Evolutionary conservation across 441 rosid species (phyloP), one percentile per base, ranked within the genome.

Genomic region (Croton setiger): DNA sequence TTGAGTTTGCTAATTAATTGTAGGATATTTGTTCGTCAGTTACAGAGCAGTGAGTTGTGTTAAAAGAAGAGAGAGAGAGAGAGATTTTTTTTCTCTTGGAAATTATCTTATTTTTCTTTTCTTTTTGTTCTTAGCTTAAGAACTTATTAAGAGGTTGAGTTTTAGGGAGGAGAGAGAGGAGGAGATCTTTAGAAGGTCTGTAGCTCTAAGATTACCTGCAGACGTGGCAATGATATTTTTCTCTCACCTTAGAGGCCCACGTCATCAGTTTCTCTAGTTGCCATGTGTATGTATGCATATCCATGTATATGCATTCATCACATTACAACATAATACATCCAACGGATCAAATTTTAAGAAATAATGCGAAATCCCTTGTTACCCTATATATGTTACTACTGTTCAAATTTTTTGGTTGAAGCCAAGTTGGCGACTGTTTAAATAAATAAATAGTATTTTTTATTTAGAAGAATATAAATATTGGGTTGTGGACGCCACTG

Each of bases 191-290:
- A 77, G 70, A 77, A 60, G 85, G 83, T 72, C 80, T 77, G 81
- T 78, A 0, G 63, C 70, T 72, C 75, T 59, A 45, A 79, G 81
- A 79, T 84, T 72, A 74, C 49, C 41, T 72, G 86, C 75, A 27
- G 61, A 89, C 93, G 93, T 93, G 98, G 87, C 98, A 73, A 73
- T 81, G 93, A 87, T 87, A 89, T 87, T 88, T 90, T 82, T 69
- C 82, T 75, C 80, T 76, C 76, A 75, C 83, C 77, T 55, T 59
- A 69, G 64, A 78, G 75, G 83, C 81, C 75, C 60, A 78, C 78
- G 78, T 78, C 75, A 69, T 56, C 51, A 27, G 31, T 79, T 69
- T 70, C 72, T 58, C 52, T 61, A 7, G 1, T 17, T 0, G 35
- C 65, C 17, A 21, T 51, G 31, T 45, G n/a, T 31, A 14, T 45